Base-by-base conservation (phyloP, 2,329 filamentous ascomycete genomes). In the Penicillium sp. region DNA sequence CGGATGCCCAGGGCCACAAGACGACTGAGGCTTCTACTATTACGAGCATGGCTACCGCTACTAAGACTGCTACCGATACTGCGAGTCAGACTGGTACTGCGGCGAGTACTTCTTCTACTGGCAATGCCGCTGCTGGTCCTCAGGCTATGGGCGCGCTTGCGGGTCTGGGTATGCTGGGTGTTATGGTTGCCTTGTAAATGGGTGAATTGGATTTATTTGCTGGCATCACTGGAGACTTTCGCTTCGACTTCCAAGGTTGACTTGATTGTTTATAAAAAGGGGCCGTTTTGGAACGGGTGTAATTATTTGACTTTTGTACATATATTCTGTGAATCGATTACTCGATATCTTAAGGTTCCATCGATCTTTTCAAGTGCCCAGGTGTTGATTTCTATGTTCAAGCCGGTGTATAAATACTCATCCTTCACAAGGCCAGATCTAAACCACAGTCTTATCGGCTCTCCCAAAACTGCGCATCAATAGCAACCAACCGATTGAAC, bases 101-200 rank as follows among this genome's bases (percentile, higher is more conserved):
- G 14, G 42, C 55, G 4, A 42, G 43, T 22, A 34, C 52, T 20
- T 3, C 10, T 11, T 44, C 54, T 4, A 37, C 47, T 14, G 31
- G 51, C 39, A 44, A 43, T 16, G 57, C 54, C 34, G 58, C 42
- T 34, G 59, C 49, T 27, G 52, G 52, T 26, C 52, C 56, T 11
- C 57, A 57, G 27, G 56, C 56, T 18, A 49, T 60, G 23, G 53
- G 54, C 22, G 54, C 46, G 14, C 34, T 58, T 31, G 61, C 55
- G 14, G 61, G 58, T 51, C 44, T 63, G 23, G 62, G 62, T 56
- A 40, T 64, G 7, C 41, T 64, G 9, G 61, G 61, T 43, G 44
- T 63, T 26, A 64, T 64, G 60, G 58, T 52, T 50, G 61, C 57
- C 44, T 56, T 64, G 46, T 64, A 63, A 57, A 50, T 32, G 10